Evolutionary conservation across 2,329 filamentous ascomycete species (phyloP).

Genomic region (Penicillium sp.): DNA sequence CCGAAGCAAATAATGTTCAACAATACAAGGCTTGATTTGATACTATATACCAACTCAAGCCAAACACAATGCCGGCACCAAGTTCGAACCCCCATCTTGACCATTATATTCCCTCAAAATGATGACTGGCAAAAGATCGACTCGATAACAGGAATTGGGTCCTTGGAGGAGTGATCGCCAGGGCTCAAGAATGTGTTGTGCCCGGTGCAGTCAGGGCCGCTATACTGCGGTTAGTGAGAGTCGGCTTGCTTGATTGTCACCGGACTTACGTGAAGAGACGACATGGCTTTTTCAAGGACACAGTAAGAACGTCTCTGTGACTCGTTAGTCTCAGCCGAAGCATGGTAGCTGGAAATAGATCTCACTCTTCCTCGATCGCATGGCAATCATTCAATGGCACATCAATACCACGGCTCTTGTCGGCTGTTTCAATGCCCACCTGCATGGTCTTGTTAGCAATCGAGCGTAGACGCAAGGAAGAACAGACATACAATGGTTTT

Average conservation of each 20-base stretch:
- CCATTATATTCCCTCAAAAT: constrained; percentile 1
- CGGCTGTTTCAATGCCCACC: constrained; percentile 24
- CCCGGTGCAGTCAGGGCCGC: constrained; percentile 23
- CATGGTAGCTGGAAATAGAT: neutral
- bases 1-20: neutral
- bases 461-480: neutral
- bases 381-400: constrained; percentile 24
- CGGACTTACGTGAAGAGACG: constrained; percentile 25
- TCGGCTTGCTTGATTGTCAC: neutral
- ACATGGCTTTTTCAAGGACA: constrained; percentile 24
- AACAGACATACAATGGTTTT: constrained; percentile 14
- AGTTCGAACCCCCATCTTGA: neutral
- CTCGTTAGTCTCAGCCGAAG: neutral
- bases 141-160: constrained; percentile 22
- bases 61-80: neutral
- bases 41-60: neutral
- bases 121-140: constrained; percentile 24
- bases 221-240: neutral
- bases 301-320: constrained; percentile 19
- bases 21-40: neutral
- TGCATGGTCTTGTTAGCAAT: constrained; percentile 7
- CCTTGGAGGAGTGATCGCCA: constrained; percentile 21
- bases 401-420: constrained; percentile 18
- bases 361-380: constrained; percentile 25
- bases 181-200: constrained; percentile 23